phyloP scores from a whole-genome alignment of 139 green algal genomes.

The Tetradesmus lagerheimii region DNA sequence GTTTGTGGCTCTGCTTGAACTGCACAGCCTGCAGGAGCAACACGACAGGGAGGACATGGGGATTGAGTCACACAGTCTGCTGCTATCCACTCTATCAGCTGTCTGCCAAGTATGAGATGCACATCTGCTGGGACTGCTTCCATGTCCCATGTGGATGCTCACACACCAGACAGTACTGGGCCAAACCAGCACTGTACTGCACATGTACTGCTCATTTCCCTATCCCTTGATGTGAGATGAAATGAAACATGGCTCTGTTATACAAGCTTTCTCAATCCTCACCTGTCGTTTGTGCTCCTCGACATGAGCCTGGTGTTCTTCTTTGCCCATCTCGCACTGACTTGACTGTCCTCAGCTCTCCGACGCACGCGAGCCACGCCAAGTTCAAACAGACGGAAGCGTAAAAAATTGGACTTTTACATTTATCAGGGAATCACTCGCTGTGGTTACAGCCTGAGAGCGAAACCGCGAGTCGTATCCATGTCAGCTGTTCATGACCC shows the following conservation, averaged over 20 bases:
- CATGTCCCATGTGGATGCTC: background rate
- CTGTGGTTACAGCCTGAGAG: too few relatives aligned
- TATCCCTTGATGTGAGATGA: background rate
- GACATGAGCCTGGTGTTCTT: background rate
- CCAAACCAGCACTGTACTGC: background rate
- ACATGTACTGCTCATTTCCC: background rate
- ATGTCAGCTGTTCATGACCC: too few relatives aligned
- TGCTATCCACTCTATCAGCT: background rate
- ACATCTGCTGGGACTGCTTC: background rate
- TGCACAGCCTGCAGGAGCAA: slow-evolving; percentile 3
- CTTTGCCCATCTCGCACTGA: slow-evolving; percentile 3
- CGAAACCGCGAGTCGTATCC: too few relatives aligned
- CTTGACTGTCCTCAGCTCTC: background rate
- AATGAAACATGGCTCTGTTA: background rate
- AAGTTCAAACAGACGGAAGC: too few relatives aligned
- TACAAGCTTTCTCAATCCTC: background rate
- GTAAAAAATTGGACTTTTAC: too few relatives aligned
- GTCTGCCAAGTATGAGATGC: background rate
- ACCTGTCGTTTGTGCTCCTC: slow-evolving; percentile 24
- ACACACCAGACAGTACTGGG: too few relatives aligned
- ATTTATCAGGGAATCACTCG: too few relatives aligned
- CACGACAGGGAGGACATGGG: too few relatives aligned
- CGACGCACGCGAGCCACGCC: background rate
- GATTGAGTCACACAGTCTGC: too few relatives aligned
- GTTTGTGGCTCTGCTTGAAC: slow-evolving; percentile 18